Percentiles rank a stretch among this genome's conserved stretches.
phyloP scores from a whole-genome alignment of 148 eudicot genomes.

The Rhododendron kiyosumense region DNA sequence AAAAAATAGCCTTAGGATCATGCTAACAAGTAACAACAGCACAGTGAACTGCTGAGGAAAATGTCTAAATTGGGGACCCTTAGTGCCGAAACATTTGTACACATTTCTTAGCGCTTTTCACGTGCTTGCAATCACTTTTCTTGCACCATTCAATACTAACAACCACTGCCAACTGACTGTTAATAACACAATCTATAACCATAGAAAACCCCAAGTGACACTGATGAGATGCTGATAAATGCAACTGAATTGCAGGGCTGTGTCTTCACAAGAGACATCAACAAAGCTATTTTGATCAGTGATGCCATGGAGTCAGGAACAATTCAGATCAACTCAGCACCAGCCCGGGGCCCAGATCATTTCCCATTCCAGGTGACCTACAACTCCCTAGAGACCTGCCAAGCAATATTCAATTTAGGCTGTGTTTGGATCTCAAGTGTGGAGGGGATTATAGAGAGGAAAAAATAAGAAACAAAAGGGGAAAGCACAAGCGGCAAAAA shows the following conservation, averaged over 20 bases:
- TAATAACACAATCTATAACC: neutral
- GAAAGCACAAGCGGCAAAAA: neutral
- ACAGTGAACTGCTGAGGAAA: neutral
- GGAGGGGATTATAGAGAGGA: neutral
- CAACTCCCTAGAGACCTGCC: slow-evolving; percentile 2
- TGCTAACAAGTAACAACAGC: neutral
- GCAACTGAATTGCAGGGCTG: slow-evolving; percentile 53
- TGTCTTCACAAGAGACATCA: slow-evolving; percentile 86
- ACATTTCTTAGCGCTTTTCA: neutral
- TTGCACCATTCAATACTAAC: neutral
- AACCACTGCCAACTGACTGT: neutral
- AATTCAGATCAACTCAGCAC: slow-evolving; percentile 94
- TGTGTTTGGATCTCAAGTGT: neutral
- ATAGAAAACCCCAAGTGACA: neutral
- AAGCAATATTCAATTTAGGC: neutral
- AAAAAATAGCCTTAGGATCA: neutral
- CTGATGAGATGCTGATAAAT: neutral
- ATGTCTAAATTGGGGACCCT: neutral
- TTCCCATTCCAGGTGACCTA: slow-evolving; percentile 84
- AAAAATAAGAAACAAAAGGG: neutral
- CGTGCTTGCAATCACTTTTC: neutral
- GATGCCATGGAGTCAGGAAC: slow-evolving; percentile 99
- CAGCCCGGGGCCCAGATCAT: slow-evolving; percentile 98
- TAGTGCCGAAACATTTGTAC: neutral
- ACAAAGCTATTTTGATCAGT: slow-evolving; percentile 91